A percentile compares a stretch with the other conserved stretches of the same genome.
phyloP scores from a whole-genome alignment of 305 asterid species.

The Solanum hybrid region DNA sequence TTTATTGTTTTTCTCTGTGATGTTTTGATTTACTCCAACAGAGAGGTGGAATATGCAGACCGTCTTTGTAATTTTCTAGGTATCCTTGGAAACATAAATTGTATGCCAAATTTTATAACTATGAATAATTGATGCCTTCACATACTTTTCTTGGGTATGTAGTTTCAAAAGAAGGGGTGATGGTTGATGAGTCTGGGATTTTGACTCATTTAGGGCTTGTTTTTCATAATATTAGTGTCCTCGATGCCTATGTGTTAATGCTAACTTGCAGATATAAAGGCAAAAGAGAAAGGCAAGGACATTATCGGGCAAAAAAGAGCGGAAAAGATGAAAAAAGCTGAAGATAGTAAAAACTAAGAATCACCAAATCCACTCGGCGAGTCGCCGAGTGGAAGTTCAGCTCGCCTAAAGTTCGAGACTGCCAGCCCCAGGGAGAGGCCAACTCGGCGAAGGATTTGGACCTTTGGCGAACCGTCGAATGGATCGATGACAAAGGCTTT shows the following conservation, averaged over 20 bases:
- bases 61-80: neutral
- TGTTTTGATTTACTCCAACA: neutral
- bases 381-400: neutral
- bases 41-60: neutral
- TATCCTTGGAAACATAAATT: neutral
- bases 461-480: neutral
- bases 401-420: neutral
- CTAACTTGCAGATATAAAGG: neutral
- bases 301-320: neutral
- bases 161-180: neutral
- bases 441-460: neutral
- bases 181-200: neutral
- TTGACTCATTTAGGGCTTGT: neutral
- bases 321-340: neutral
- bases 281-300: neutral
- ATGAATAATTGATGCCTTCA: neutral
- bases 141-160: neutral
- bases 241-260: neutral
- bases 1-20: neutral
- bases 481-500: neutral
- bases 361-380: neutral
- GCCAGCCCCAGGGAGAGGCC: neutral
- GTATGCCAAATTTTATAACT: neutral
- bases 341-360: neutral
- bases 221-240: neutral